phyloP scores from a whole-genome alignment of 768 basidiomycete species.

The Serendipita indica region DNA sequence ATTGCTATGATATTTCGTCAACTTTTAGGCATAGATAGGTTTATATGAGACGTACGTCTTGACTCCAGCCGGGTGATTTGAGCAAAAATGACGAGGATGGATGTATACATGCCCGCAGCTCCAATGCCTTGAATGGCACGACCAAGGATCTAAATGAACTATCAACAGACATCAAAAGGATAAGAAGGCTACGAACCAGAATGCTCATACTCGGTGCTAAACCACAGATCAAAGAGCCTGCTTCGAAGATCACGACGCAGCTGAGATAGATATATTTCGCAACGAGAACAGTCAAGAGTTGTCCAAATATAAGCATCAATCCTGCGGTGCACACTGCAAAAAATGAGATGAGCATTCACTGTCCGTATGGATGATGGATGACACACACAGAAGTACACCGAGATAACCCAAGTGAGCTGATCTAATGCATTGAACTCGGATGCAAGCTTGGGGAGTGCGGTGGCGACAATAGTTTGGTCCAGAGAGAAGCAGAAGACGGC shows the following conservation, averaged over 20 bases:
- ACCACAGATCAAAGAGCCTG: slow-evolving; percentile 21
- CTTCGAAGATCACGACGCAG: slow-evolving; percentile 26
- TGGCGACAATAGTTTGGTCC: slow-evolving; percentile 28
- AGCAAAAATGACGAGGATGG: slow-evolving; percentile 17
- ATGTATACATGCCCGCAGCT: slow-evolving; percentile 24
- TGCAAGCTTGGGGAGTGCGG: slow-evolving; percentile 22
- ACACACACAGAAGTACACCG: slow-evolving; percentile 10
- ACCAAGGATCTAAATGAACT: too few species aligned
- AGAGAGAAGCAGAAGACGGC: slow-evolving; percentile 21
- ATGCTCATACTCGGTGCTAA: not conserved
- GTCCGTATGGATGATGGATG: not conserved
- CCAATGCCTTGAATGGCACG: slow-evolving; percentile 33
- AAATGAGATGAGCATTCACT: too few species aligned
- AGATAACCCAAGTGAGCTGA: slow-evolving; percentile 20
- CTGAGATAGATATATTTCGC: slow-evolving; percentile 21
- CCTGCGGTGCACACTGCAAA: too few species aligned
- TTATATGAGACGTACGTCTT: not conserved
- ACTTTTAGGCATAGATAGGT: slow-evolving; percentile 12
- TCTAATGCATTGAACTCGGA: slow-evolving; percentile 21
- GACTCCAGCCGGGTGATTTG: not conserved
- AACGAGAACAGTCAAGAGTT: slow-evolving; percentile 20
- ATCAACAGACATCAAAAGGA: too few species aligned
- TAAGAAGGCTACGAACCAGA: too few species aligned
- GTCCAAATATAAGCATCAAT: slow-evolving; percentile 22
- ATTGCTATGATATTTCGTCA: slow-evolving; percentile 19